Percentiles rank a stretch among this genome's conserved stretches.
phyloP scores from a whole-genome alignment of 2,329 filamentous ascomycete genomes.

The Fusarium udum region DNA sequence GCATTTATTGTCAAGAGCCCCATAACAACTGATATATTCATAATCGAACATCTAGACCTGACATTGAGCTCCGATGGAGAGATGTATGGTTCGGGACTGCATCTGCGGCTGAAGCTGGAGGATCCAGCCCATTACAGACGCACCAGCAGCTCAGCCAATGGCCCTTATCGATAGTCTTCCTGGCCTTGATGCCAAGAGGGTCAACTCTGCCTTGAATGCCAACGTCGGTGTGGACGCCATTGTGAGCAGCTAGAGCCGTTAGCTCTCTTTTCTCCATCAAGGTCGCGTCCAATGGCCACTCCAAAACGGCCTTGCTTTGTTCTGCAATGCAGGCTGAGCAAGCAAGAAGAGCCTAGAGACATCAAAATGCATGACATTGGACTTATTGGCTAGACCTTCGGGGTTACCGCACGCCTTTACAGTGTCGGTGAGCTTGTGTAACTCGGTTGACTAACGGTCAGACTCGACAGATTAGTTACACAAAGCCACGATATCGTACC shows the following conservation, averaged over 20 bases:
- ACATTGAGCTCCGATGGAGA: background rate
- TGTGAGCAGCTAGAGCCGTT: too few relatives aligned
- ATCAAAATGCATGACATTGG: background rate
- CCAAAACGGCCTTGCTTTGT: background rate
- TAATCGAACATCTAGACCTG: background rate
- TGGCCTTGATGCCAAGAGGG: background rate
- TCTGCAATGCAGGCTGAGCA: background rate
- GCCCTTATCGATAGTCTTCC: background rate
- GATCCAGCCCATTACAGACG: background rate
- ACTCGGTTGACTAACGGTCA: background rate
- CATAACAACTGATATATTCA: background rate
- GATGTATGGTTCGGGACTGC: rapidly evolving
- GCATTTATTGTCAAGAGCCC: background rate
- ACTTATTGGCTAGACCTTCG: background rate
- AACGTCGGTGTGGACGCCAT: background rate
- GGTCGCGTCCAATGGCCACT: background rate
- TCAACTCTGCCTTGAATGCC: too few relatives aligned
- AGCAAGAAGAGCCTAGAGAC: background rate
- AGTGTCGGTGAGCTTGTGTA: background rate
- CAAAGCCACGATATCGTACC: background rate
- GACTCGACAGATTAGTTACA: background rate
- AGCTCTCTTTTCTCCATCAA: background rate
- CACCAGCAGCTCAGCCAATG: background rate
- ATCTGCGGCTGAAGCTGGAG: background rate
- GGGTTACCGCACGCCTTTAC: background rate